Percentiles rank a stretch among this genome's conserved stretches.
phyloP scores from a whole-genome alignment of 768 basidiomycete species.

The Dentipellis sp. region DNA sequence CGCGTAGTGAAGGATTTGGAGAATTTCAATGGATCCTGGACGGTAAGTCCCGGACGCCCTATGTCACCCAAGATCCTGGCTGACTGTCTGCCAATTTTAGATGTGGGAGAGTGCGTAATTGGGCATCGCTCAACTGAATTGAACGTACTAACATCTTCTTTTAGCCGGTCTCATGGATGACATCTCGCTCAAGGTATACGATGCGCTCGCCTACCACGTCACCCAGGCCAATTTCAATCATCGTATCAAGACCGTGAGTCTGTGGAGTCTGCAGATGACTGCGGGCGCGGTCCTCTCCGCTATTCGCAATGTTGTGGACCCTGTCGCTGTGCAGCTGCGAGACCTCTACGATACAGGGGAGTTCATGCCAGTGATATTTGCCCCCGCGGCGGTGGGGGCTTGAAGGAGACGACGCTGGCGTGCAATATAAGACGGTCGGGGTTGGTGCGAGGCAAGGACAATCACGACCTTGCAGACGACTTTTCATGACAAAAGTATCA shows the following conservation, averaged over 20 bases:
- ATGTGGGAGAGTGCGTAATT: constrained; percentile 84
- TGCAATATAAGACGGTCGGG: too few species aligned
- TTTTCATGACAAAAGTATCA: too few species aligned
- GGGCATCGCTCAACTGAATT: neutral
- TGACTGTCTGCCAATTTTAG: constrained; percentile 27
- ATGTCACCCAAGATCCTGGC: constrained; percentile 3
- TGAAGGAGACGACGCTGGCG: neutral
- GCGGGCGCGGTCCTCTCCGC: constrained; percentile 79
- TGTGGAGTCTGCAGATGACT: constrained; percentile 94
- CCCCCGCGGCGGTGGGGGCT: neutral
- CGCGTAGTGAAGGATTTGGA: constrained; percentile 71
- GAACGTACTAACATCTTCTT: constrained; percentile 5
- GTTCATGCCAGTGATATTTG: neutral
- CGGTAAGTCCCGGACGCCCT: constrained; percentile 40
- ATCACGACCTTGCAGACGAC: too few species aligned
- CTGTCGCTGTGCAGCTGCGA: constrained; percentile 28
- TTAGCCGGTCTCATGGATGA: constrained; percentile 87
- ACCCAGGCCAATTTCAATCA: constrained; percentile 84
- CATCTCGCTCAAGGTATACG: constrained; percentile 83
- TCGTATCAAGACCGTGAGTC: constrained; percentile 80
- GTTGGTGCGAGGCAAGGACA: too few species aligned
- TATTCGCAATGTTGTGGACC: constrained; percentile 70
- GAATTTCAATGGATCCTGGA: constrained; percentile 97
- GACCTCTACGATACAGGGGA: constrained; percentile 18
- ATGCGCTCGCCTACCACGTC: constrained; percentile 92